Evolutionary conservation across 768 basidiomycete species (phyloP), one percentile per base, ranked within the genome.

Genomic region (Boletales sp.): DNA sequence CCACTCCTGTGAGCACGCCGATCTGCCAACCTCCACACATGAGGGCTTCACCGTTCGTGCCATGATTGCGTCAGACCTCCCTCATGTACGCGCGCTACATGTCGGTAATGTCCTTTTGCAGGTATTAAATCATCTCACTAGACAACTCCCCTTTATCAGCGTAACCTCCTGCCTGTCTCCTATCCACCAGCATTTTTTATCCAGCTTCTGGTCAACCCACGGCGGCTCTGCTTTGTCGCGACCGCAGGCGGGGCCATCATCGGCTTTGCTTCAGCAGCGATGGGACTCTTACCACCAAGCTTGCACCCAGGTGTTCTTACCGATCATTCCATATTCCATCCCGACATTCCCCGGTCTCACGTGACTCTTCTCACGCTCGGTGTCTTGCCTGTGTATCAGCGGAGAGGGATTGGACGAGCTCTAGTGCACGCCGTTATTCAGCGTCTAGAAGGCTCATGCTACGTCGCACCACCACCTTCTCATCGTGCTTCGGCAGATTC

Each of bases 171-270:
- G 9, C 61, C 66, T 11, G 48, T 58, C 42, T 50, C 61, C 43
- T 67, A 67, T 45, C 66, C 66, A 10, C 15, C 48, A 2, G 47
- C 68, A n/a, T 67, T 67, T 46, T 67, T 69, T 41, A 36, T 69
- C 19, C 66, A 67, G 32, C 63, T 67, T 17, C 57, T 69, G 9
- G 45, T 69, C 8, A 61, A 68, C 10, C 53, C 66, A 1, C 51
- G 51, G 37, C 68, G 56, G 14, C 63, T 69, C 21, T 69, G 66
- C 48, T 19, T 69, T 1, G 50, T 67, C 7, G 68, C 68, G 4
- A 51, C 39, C n/a, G 61, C 61, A n/a, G 40, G 38, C 31, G 51
- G 39, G 2, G 29, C 47, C 3, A 43, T 69, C 29, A 10, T 67
- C 4, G 66, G 66, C 14, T 67, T 67, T 37, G 66, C 59, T 15